phyloP scores from a whole-genome alignment of 2,329 filamentous ascomycete genomes.

The Paecilomyces niveus region DNA sequence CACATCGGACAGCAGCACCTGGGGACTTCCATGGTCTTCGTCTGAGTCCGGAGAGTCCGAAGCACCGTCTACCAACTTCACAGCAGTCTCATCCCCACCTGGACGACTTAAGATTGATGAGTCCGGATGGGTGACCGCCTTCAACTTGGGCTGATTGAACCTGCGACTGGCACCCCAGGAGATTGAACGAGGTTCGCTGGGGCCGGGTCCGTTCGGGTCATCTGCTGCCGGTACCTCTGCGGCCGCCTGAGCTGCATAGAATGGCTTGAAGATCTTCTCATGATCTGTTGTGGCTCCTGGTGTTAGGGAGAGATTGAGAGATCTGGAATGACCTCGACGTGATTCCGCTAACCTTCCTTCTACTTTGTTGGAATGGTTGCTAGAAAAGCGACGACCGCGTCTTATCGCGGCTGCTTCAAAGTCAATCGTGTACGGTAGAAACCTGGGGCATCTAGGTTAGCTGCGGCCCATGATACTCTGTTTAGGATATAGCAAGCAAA shows the following conservation, averaged over 20 bases:
- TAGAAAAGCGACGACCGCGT: constrained; percentile 15
- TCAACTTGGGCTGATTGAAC: constrained; percentile 71
- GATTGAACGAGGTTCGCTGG: constrained; percentile 64
- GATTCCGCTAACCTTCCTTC: constrained; percentile 17
- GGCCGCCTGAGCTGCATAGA: constrained; percentile 19
- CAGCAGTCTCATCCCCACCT: constrained; percentile 11
- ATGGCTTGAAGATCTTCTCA: constrained; percentile 31
- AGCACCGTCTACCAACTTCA: constrained; percentile 15
- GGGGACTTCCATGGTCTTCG: constrained; percentile 52
- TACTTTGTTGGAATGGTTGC: constrained; percentile 14
- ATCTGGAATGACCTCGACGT: constrained; percentile 11
- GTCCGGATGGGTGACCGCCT: constrained; percentile 65
- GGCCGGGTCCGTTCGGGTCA: constrained; percentile 22
- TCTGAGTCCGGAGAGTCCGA: constrained; percentile 6
- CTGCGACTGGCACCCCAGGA: constrained; percentile 62
- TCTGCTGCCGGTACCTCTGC: constrained; percentile 21
- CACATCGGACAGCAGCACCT: constrained; percentile 57
- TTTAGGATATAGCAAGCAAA: background rate
- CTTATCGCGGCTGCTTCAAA: constrained; percentile 20
- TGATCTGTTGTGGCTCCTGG: constrained; percentile 33
- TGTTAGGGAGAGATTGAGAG: constrained; percentile 19
- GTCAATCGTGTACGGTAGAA: constrained; percentile 31
- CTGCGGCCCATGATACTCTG: background rate
- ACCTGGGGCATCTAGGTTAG: constrained; percentile 12
- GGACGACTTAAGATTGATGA: constrained; percentile 59